Conservation (phyloP, 768 basidiomycete genomes). For the Phylloporus rhodoxanthus region DNA sequence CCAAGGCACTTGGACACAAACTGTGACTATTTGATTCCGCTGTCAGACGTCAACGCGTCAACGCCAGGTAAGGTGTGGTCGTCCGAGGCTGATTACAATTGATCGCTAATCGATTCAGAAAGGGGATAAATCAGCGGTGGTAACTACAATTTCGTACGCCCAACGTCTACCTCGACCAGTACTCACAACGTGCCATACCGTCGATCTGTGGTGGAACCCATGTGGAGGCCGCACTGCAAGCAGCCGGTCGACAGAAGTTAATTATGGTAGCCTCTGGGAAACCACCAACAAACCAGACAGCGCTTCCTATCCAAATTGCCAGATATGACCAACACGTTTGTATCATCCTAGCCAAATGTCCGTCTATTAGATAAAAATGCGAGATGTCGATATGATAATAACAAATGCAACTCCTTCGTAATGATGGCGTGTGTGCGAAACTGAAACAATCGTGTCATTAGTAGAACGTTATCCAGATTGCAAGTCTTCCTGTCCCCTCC, state of each 20-base stretch:
- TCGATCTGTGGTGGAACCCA: constrained; percentile 10
- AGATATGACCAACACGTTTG: constrained; percentile 21
- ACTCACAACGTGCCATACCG: constrained; percentile 3
- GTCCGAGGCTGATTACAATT: constrained; percentile 15
- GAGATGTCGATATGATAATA: constrained; percentile 19
- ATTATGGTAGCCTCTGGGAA: constrained; percentile 15
- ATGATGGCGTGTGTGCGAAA: constrained; percentile 3
- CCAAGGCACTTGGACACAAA: constrained; percentile 7
- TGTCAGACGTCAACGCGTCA: constrained; percentile 25
- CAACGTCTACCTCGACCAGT: background rate
- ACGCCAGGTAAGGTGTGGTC: constrained; percentile 3
- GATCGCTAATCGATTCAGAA: constrained; percentile 9
- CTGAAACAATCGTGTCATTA: constrained; percentile 7
- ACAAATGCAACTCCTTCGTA: constrained; percentile 23
- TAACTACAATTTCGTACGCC: background rate
- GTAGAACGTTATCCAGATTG: constrained; percentile 20
- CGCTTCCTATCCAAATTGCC: constrained; percentile 17
- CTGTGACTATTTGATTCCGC: constrained; percentile 26
- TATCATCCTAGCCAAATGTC: constrained; percentile 29
- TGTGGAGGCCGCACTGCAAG: constrained; percentile 30
- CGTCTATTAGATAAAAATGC: constrained; percentile 33
- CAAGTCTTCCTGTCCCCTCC: constrained; percentile 15
- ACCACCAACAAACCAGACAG: constrained; percentile 1
- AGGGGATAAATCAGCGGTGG: background rate
- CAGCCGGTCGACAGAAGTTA: constrained; percentile 24